Percentiles rank a stretch among this genome's conserved stretches.
phyloP scores from a whole-genome alignment of 257 asterid genomes.

The Solanum okadae region DNA sequence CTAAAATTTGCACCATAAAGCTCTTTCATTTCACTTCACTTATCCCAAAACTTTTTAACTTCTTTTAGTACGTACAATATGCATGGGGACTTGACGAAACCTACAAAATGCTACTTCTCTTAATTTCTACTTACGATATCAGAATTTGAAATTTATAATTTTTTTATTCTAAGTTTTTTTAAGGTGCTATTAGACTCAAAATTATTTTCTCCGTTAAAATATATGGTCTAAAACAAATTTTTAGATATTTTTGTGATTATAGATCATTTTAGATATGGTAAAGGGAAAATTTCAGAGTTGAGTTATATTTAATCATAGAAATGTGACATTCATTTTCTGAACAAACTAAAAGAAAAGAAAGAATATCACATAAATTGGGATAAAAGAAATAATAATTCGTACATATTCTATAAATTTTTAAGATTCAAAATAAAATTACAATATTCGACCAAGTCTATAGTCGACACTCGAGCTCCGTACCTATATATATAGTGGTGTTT shows the following conservation, averaged over 20 bases:
- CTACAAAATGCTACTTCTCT: not conserved
- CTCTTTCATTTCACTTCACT: not conserved
- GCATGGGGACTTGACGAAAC: not conserved
- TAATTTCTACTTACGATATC: rapidly evolving
- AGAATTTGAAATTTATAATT: not conserved
- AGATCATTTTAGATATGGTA: not conserved
- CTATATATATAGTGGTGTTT: not conserved
- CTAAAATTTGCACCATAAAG: not conserved
- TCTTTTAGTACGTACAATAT: not conserved
- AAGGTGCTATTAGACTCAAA: not conserved
- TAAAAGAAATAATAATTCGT: not conserved
- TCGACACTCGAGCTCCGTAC: not conserved
- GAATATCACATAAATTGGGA: not conserved
- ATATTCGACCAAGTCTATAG: not conserved
- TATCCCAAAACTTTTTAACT: not conserved
- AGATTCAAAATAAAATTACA: not conserved
- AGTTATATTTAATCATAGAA: not conserved
- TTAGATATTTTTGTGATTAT: not conserved
- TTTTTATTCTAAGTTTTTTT: not conserved
- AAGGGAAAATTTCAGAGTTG: not conserved
- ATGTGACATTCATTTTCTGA: not conserved
- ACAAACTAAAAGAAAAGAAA: not conserved
- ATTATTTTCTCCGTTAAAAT: not conserved
- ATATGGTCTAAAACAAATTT: not conserved
- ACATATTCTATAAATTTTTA: not conserved